Conservation (phyloP, 2,329 filamentous ascomycete genomes). For the Juglanconis sp. region DNA sequence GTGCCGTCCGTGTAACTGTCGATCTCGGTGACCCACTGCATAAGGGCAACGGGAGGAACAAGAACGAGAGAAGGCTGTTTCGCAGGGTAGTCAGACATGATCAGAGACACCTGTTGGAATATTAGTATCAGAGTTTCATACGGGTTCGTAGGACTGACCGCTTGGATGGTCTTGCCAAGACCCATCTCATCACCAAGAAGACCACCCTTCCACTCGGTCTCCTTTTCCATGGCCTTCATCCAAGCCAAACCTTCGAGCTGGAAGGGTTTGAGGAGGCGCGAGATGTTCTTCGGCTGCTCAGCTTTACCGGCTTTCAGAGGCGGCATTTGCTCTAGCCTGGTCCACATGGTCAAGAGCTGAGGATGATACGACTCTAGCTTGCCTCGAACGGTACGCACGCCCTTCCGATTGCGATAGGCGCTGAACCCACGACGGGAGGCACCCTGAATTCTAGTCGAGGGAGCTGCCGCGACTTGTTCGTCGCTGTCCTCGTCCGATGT, state of each 20-base stretch:
- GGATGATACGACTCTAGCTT: conserved; percentile 27
- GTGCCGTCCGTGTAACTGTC: conserved; percentile 79
- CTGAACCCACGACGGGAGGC: conserved; percentile 33
- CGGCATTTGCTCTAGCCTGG: conserved; percentile 65
- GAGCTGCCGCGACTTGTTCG: conserved; percentile 24
- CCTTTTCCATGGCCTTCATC: conserved; percentile 83
- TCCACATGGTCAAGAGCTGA: conserved; percentile 66
- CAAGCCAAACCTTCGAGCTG: conserved; percentile 91
- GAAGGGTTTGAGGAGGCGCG: conserved; percentile 82
- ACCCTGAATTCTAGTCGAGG: conserved; percentile 12
- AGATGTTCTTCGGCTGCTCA: conserved; percentile 73
- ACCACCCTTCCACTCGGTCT: conserved; percentile 80
- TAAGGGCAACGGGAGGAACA: conserved; percentile 87
- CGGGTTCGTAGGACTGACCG: conserved; percentile 52
- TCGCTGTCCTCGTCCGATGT: conserved; percentile 29
- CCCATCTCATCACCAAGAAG: conserved; percentile 98
- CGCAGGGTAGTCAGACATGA: conserved; percentile 95
- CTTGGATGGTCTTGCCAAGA: conserved; percentile 97
- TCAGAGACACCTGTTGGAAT: conserved; percentile 56
- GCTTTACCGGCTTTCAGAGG: conserved; percentile 61
- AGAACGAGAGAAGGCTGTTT: conserved; percentile 81
- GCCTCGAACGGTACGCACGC: conserved; percentile 49
- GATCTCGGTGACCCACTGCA: conserved; percentile 91
- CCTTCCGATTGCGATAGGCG: conserved; percentile 23
- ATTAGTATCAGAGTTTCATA: background rate